Conservation (phyloP, 108 stramenopile genomes). For the Asterionellopsis glacialis region DNA sequence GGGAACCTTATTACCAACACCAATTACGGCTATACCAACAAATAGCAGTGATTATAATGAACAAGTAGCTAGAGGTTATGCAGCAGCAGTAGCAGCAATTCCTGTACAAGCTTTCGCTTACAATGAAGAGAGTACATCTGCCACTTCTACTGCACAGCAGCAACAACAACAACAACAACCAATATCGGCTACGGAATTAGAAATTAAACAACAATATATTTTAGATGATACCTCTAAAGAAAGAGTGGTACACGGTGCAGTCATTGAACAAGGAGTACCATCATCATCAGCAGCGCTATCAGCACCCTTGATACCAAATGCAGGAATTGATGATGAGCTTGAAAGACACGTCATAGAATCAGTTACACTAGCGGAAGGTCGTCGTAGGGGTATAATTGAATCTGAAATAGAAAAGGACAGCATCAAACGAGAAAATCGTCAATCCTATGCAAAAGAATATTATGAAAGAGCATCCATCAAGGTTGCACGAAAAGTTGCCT, state of each 20-base stretch:
- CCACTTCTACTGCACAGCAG: too few relatives aligned
- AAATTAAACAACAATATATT: too few relatives aligned
- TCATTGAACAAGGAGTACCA: too few relatives aligned
- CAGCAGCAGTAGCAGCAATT: neutral
- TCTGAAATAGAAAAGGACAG: slow-evolving; percentile 12
- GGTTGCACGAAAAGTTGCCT: neutral
- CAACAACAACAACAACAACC: too few relatives aligned
- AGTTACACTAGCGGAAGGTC: neutral
- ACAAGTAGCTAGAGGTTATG: too few relatives aligned
- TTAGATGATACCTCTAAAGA: too few relatives aligned
- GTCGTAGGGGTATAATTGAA: slow-evolving; percentile 1
- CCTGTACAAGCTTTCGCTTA: neutral
- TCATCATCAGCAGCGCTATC: neutral
- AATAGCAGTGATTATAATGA: neutral
- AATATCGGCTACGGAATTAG: too few relatives aligned
- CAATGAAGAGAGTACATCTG: neutral
- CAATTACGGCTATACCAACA: neutral
- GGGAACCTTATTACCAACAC: neutral
- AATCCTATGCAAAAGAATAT: slow-evolving; percentile 11
- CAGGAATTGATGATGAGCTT: neutral
- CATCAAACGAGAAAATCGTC: neutral
- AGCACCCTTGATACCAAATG: neutral
- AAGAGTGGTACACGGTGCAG: too few relatives aligned
- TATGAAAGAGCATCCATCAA: neutral
- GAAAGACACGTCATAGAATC: neutral